A percentile compares a stretch with the other conserved stretches of the same genome.
These are phyloP conservation scores for Bocquillonia castaneifolia DNA, from an alignment of 441 rosid species.

Conservation along the genomic window DNA sequence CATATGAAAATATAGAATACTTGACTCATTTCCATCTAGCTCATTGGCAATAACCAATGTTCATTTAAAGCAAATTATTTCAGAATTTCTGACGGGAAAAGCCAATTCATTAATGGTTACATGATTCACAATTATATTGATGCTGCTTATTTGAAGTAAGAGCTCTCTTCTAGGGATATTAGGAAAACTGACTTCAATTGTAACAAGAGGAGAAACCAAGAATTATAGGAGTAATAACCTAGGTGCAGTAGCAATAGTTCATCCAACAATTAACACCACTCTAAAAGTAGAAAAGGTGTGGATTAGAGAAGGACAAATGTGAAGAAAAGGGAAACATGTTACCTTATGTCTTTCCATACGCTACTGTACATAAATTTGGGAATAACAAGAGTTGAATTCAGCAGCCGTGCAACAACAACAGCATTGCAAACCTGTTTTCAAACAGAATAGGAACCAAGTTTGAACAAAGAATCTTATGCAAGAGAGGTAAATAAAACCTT, in stretches of 20 bases:
- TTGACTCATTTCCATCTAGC: constrained; percentile 19
- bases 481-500: neutral
- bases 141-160: neutral
- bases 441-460: constrained; percentile 15
- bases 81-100: neutral
- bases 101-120: neutral
- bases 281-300: neutral
- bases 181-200: neutral
- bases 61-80: constrained; percentile 4
- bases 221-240: neutral
- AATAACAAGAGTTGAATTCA: constrained; percentile 84
- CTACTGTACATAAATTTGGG: constrained; percentile 92
- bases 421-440: constrained; percentile 82
- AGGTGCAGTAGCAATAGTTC: neutral
- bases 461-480: constrained; percentile 15
- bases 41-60: neutral
- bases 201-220: neutral
- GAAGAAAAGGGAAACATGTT: constrained; percentile 20
- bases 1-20: constrained; percentile 8
- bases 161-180: neutral
- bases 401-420: constrained; percentile 75
- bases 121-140: neutral
- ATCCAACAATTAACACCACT: neutral
- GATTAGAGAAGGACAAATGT: neutral
- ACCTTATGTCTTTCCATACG: constrained; percentile 95